Conservation (phyloP, 441 rosid genomes). For the Syzygium malaccense region DNA sequence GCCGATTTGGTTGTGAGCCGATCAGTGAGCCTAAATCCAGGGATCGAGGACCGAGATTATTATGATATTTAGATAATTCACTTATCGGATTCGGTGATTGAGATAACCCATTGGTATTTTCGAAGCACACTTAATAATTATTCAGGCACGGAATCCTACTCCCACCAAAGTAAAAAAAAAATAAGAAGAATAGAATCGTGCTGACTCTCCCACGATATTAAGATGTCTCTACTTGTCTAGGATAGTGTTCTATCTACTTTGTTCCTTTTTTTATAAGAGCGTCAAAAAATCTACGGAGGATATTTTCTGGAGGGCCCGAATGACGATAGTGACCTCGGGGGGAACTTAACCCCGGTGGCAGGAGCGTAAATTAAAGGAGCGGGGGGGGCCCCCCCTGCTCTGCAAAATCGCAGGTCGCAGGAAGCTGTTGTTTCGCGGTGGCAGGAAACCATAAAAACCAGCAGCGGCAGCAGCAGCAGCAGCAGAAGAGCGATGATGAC, state of each 20-base stretch:
- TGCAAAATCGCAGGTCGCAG: slow-evolving; percentile 17
- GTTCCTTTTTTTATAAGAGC: fast-evolving
- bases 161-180: not conserved
- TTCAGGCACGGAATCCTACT: fast-evolving
- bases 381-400: not conserved
- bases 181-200: not conserved
- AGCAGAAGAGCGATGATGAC: not conserved
- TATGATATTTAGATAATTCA: not conserved
- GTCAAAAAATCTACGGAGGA: not conserved
- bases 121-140: not conserved
- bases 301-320: not conserved
- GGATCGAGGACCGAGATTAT: fast-evolving
- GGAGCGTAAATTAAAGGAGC: not conserved
- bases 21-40: no score
- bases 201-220: not conserved
- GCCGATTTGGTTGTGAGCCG: not conserved
- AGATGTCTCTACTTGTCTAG: not conserved
- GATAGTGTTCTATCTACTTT: not conserved
- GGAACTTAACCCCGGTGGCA: not conserved
- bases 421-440: not conserved
- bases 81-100: not conserved
- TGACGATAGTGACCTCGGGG: not conserved
- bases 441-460: not conserved
- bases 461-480: not conserved
- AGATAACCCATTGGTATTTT: not conserved